Percentiles rank a stretch among this genome's conserved stretches.
phyloP scores from a whole-genome alignment of 352 stramenopile species.

The Pythium folliculosum region DNA sequence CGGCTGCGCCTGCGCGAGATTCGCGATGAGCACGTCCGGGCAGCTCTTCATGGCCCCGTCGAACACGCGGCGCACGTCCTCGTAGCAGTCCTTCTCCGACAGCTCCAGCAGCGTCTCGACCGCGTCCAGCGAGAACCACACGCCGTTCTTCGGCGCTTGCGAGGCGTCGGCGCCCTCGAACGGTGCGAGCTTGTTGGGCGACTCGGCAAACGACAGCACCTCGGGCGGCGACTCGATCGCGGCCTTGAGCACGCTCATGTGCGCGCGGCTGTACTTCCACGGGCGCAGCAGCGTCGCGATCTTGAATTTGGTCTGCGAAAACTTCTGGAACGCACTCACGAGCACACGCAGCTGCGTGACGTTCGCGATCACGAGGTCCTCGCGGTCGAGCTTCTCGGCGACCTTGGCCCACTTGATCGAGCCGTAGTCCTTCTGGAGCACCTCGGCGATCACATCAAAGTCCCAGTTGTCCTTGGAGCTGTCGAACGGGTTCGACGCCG shows the following conservation, averaged over 20 bases:
- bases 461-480: conserved; percentile 69
- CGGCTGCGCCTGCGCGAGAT: conserved; percentile 72
- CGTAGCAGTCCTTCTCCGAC: conserved; percentile 85
- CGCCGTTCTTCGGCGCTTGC: conserved; percentile 80
- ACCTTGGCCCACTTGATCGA: conserved; percentile 89
- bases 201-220: conserved; percentile 80
- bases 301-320: conserved; percentile 82
- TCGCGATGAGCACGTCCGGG: conserved; percentile 85
- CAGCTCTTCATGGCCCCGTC: conserved; percentile 82
- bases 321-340: conserved; percentile 77
- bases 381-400: conserved; percentile 80
- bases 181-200: conserved; percentile 73
- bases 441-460: conserved; percentile 83
- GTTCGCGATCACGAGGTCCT: conserved; percentile 70
- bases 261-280: conserved; percentile 79
- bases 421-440: conserved; percentile 81
- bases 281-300: conserved; percentile 66
- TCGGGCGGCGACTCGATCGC: conserved; percentile 81
- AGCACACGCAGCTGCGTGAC: conserved; percentile 67
- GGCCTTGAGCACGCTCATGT: conserved; percentile 76
- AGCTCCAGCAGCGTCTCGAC: conserved; percentile 81
- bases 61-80: conserved; percentile 77
- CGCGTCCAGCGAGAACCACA: conserved; percentile 86
- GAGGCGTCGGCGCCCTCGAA: conserved; percentile 88
- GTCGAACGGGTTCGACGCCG: conserved; percentile 32